Evolutionary conservation across 2,329 filamentous ascomycete genomes (phyloP).

Genomic region (Sporothrix schenckii): DNA sequence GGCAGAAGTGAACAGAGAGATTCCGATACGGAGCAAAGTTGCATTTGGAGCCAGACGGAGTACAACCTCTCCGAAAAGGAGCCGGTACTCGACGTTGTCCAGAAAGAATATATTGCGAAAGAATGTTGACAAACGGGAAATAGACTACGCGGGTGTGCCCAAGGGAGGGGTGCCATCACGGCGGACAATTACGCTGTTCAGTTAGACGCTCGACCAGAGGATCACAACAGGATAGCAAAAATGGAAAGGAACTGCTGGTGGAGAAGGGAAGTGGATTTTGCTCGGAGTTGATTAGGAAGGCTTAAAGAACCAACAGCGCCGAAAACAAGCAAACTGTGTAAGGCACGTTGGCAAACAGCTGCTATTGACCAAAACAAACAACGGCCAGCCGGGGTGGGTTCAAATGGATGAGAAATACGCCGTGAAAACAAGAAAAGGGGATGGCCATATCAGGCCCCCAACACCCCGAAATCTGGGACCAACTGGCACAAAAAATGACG

Average conservation of each 20-base stretch:
- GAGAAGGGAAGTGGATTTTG: neutral
- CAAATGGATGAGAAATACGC: neutral
- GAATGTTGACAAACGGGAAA: neutral
- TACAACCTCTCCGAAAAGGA: neutral
- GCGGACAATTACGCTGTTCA: conserved; percentile 9
- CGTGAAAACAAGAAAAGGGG: neutral
- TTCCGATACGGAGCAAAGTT: conserved; percentile 11
- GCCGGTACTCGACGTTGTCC: neutral
- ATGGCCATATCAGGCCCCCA: neutral
- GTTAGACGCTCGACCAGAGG: neutral
- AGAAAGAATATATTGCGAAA: neutral
- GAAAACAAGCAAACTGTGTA: neutral
- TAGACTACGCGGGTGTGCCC: conserved; percentile 10
- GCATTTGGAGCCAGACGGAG: neutral
- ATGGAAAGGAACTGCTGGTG: neutral
- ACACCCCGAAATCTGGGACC: neutral
- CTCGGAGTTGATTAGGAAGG: too few species aligned
- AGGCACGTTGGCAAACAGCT: neutral
- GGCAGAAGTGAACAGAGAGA: neutral
- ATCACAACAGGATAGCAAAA: neutral
- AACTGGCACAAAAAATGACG: neutral
- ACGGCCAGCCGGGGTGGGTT: neutral
- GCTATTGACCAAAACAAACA: too few species aligned
- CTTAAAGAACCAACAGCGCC: neutral
- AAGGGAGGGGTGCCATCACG: neutral